Conservation (phyloP, 805 yeast genomes). For the Torulaspora quercuum region DNA sequence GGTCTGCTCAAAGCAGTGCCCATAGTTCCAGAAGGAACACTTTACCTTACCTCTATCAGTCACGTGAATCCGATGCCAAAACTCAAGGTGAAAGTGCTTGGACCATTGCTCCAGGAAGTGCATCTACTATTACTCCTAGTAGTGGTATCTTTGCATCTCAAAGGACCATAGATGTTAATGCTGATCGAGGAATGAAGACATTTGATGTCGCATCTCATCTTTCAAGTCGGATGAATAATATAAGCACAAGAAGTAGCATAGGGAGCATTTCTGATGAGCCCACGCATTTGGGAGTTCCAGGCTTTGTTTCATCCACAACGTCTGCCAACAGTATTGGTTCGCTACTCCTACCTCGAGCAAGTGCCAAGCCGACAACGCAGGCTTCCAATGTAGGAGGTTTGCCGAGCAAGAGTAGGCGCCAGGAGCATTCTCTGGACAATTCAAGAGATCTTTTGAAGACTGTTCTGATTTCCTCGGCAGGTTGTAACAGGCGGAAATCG, state of each 20-base stretch:
- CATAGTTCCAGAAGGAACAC: slow-evolving; percentile 16
- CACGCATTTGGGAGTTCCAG: slow-evolving; percentile 1
- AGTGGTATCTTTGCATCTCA: background rate
- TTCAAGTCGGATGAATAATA: background rate
- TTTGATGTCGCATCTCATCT: slow-evolving; percentile 3
- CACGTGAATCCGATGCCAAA: slow-evolving; percentile 3
- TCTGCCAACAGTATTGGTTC: slow-evolving; percentile 11
- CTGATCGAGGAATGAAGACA: slow-evolving; percentile 2
- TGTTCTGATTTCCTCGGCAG: slow-evolving; percentile 17
- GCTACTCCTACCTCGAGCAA: slow-evolving; percentile 7
- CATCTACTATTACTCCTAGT: slow-evolving; percentile 1
- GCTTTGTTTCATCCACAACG: slow-evolving; percentile 3
- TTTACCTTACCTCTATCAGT: slow-evolving; percentile 9
- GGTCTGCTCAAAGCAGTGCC: slow-evolving; percentile 16
- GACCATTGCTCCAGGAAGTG: slow-evolving; percentile 5
- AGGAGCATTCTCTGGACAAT: slow-evolving; percentile 15
- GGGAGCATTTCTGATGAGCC: slow-evolving; percentile 1
- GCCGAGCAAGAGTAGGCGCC: slow-evolving; percentile 9
- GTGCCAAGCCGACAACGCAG: slow-evolving; percentile 20
- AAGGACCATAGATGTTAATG: slow-evolving; percentile 2
- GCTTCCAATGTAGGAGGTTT: slow-evolving; percentile 17
- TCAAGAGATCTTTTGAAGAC: slow-evolving; percentile 21
- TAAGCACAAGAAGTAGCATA: slow-evolving; percentile 5
- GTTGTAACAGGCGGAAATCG: slow-evolving; percentile 20
- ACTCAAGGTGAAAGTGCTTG: slow-evolving; percentile 5